These are phyloP conservation scores for Cordyceps cicadae DNA, from an alignment of 2,329 filamentous ascomycete species.

Conservation along the genomic window DNA sequence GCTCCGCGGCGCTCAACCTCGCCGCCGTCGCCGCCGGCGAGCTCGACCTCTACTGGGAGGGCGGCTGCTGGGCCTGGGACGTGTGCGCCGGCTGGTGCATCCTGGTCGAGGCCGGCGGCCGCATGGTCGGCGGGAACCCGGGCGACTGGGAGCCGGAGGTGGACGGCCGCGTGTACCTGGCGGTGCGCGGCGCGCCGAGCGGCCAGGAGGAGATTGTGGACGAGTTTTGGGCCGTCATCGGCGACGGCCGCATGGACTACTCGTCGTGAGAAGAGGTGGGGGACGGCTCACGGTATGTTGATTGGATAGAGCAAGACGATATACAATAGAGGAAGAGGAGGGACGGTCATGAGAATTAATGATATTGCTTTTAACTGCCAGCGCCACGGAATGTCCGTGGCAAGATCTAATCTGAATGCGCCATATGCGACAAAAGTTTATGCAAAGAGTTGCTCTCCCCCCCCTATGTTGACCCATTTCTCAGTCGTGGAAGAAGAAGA, in stretches of 20 bases:
- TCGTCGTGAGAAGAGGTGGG: slow-evolving; percentile 14
- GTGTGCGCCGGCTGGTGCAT: slow-evolving; percentile 77
- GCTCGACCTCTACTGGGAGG: slow-evolving; percentile 73
- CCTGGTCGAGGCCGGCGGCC: slow-evolving; percentile 63
- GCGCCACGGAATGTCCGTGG: not conserved
- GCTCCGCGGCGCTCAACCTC: slow-evolving; percentile 67
- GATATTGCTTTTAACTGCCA: not conserved
- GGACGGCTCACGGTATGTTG: not conserved
- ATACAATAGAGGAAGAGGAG: not conserved
- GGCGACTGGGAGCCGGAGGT: slow-evolving; percentile 59
- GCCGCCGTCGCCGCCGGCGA: slow-evolving; percentile 64
- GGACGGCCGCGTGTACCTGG: slow-evolving; percentile 54
- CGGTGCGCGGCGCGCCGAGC: slow-evolving; percentile 49
- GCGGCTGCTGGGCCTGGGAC: slow-evolving; percentile 79
- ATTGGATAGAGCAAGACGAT: not conserved
- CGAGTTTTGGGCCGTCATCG: slow-evolving; percentile 56
- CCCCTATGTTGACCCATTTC: not conserved
- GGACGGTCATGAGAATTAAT: not conserved
- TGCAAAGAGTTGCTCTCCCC: not conserved
- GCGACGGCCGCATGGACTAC: slow-evolving; percentile 45
- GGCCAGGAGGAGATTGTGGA: slow-evolving; percentile 55
- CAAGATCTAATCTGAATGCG: not conserved
- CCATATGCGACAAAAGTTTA: not conserved
- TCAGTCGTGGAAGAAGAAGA: not conserved
- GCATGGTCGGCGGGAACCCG: slow-evolving; percentile 64